Evolutionary conservation across 331 rosid species (phyloP), one percentile per base, ranked within the genome.

Genomic region (Telfairia occidentalis): DNA sequence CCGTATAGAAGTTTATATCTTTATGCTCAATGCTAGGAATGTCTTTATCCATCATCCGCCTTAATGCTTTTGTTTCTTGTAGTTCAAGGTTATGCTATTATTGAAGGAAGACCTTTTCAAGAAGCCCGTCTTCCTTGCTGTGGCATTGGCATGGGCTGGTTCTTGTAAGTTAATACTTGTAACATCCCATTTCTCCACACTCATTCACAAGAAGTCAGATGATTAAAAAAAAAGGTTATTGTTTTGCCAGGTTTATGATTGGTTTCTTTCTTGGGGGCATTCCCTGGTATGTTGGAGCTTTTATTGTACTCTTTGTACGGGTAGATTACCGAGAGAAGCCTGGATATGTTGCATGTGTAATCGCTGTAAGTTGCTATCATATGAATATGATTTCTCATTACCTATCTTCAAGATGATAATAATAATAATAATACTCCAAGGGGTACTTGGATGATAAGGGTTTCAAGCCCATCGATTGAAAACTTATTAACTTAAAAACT

Each of bases 271-370:
- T 90, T 81, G 96, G 96, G 18, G 92, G 96, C 45, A 7, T 86
- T 78, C 98, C 96, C 26, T 92, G 96, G 96, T 90, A 90, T 50
- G 23, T 86, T 66, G 96, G 96, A 87, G 9, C 91, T 67, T 78
- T 92, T 65, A 54, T 92, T 35, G 73, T 90, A 9, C 87, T 89
- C 50, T 92, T 84, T 73, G 83, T 81, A 19, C 89, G 42, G 2
- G 88, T 89, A 83, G 98, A 92, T 81, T 74, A 80, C 79, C 77
- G 96, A 60, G 98, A 92, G 76, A 90, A 90, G 77, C 87, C 96
- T 74, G 98, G 98, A 78, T 84, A 86, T 71, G 86, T 89, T 73
- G 96, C 98, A 1, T 92, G 98, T 82, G 35, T 79, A 5, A 37
- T 92, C 54, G 96, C 89, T 64, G 98, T 92, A 90, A 89, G 98